Evolutionary conservation across 1,284 basidiomycete genomes (phyloP), one percentile per base, ranked within the genome.

Genomic region (Sporisorium iseilematis-ciliati): DNA sequence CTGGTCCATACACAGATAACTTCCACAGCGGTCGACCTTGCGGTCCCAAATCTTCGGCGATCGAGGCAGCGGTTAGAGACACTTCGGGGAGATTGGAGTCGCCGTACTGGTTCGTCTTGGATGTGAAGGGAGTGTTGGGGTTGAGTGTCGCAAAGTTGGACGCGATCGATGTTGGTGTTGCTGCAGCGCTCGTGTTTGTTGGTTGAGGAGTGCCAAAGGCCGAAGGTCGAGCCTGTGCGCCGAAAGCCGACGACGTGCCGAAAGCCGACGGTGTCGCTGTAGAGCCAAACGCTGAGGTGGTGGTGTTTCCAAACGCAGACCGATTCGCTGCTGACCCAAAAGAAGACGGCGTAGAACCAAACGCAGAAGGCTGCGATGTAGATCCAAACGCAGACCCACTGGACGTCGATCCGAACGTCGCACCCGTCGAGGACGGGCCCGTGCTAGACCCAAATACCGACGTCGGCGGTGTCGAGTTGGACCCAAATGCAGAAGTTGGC

Each of bases 1-100:
- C 90, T 23, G 92, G 90, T 0, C 89, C 94, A 83, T 92, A 97
- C 0, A 89, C 91, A 0, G 93, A 91, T 0, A 95, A 86, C n/a
- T 91, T 91, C 91, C 92, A 97, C 7, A 89, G 60, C 0, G 94
- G 95, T 4, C 85, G 86, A 18, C 75, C 75, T 18, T 73, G 58
- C 20, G 75, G 56, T 3, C 75, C 76, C 8, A 78, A 54, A 45
- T 78, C 76, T 25, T 78, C 76, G 7, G 63, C 57, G 31, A 78
- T 68, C 11, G 45, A 29, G 1, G 74, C 48, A 2, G 72, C 40
- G 2, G 68, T 64, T 26, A 78, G 65, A 4, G 72, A 62, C 3
- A 72, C 69, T 57, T 71, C 67, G 31, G 71, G 71, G 50, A 49
- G 70, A 54, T 78, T 78, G 12, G 68, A 66, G 14, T 75, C 74